These are phyloP conservation scores for Yamadazyma tumulicola DNA, from an alignment of 805 yeast genomes.

Conservation along the genomic window DNA sequence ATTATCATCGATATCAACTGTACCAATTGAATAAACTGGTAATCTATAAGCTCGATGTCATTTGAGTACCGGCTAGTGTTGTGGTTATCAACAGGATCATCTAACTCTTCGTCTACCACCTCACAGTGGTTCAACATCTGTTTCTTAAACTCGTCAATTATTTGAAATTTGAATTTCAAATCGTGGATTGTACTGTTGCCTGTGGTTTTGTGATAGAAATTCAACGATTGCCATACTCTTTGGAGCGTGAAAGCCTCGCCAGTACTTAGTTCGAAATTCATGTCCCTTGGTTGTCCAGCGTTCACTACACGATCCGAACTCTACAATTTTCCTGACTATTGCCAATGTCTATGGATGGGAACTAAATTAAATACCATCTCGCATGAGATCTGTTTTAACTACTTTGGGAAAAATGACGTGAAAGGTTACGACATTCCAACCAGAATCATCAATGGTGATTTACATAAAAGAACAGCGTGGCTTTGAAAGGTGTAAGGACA, in stretches of 20 bases:
- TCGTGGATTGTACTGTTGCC: conserved; percentile 1
- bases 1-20: conserved; percentile 7
- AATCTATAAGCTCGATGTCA: conserved; percentile 2
- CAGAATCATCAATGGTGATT: too few relatives aligned
- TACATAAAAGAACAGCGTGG: too few relatives aligned
- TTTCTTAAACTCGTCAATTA: conserved; percentile 3
- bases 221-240: conserved; percentile 7
- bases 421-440: too few relatives aligned
- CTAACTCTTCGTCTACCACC: not conserved
- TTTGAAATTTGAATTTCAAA: conserved; percentile 5
- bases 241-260: conserved; percentile 5
- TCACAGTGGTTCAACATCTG: conserved; percentile 3
- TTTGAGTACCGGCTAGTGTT: not conserved
- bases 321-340: too few relatives aligned
- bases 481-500: too few relatives aligned
- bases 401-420: too few relatives aligned
- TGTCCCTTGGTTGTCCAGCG: too few relatives aligned
- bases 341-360: too few relatives aligned
- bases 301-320: too few relatives aligned
- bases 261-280: conserved; percentile 1
- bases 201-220: conserved; percentile 2
- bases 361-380: too few relatives aligned
- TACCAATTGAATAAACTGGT: conserved; percentile 6
- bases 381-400: too few relatives aligned
- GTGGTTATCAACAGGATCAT: too few relatives aligned